These are phyloP conservation scores for Arthrobotrys conoides DNA, from an alignment of 2,329 filamentous ascomycete species.

Conservation along the genomic window DNA sequence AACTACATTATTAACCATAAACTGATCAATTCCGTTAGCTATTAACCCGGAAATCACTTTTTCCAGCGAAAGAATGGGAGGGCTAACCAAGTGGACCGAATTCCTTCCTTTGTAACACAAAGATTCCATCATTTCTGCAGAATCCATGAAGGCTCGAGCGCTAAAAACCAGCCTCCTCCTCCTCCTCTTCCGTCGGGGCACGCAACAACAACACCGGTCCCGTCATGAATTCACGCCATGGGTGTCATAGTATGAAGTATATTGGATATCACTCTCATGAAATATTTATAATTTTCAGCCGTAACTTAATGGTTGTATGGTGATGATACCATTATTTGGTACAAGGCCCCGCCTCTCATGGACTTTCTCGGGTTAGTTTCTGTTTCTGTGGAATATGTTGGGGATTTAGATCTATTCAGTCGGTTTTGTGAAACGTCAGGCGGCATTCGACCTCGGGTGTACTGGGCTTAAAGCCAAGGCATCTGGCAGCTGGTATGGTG, in stretches of 20 bases:
- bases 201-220: conserved; percentile 1
- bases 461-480: background rate
- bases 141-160: background rate
- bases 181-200: background rate
- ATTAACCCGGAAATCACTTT: too few relatives aligned
- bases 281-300: too few relatives aligned
- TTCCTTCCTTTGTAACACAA: conserved; percentile 2
- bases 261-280: too few relatives aligned
- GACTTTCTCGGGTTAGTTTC: conserved; percentile 14
- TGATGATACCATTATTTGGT: background rate
- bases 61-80: too few relatives aligned
- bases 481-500: background rate
- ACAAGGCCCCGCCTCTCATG: background rate
- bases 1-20: too few relatives aligned
- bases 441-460: background rate
- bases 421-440: background rate
- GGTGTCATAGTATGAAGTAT: background rate
- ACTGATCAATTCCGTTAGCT: too few relatives aligned
- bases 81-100: background rate
- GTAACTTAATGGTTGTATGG: too few relatives aligned
- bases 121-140: background rate
- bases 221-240: too few relatives aligned
- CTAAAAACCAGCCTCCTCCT: background rate
- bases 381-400: background rate
- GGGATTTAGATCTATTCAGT: too few relatives aligned